These are phyloP conservation scores for Saturnispora zaruensis DNA, from an alignment of 805 yeast genomes.

Conservation along the genomic window DNA sequence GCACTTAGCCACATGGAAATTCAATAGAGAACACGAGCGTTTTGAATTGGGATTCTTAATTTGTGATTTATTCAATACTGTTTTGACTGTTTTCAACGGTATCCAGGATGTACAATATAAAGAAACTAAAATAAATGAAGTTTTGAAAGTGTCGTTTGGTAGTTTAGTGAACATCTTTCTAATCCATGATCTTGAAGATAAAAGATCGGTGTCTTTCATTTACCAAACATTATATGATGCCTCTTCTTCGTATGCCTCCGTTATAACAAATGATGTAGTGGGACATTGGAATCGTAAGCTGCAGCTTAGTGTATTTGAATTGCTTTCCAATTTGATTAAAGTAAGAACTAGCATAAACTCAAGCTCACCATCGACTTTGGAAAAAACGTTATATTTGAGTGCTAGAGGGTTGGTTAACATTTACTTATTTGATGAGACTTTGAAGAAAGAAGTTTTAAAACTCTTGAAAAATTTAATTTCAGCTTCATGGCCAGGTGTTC, in stretches of 20 bases:
- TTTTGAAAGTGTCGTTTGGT: slow-evolving; percentile 43
- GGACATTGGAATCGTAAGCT: slow-evolving; percentile 44
- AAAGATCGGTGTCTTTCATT: slow-evolving; percentile 49
- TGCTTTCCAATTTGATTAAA: slow-evolving; percentile 47
- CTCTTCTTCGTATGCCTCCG: slow-evolving; percentile 20
- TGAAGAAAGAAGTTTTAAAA: slow-evolving; percentile 45
- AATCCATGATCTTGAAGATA: slow-evolving; percentile 38
- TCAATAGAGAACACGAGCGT: slow-evolving; percentile 45
- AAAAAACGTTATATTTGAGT: slow-evolving; percentile 45
- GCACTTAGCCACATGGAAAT: slow-evolving; percentile 65
- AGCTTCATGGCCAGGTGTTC: slow-evolving; percentile 44
- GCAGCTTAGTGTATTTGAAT: slow-evolving; percentile 42
- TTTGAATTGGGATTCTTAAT: slow-evolving; percentile 51
- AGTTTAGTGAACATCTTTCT: slow-evolving; percentile 50
- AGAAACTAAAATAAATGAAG: slow-evolving; percentile 36
- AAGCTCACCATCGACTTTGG: slow-evolving; percentile 54
- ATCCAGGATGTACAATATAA: slow-evolving; percentile 34
- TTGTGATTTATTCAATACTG: slow-evolving; percentile 44
- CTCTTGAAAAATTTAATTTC: slow-evolving; percentile 50
- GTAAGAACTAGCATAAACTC: slow-evolving; percentile 42
- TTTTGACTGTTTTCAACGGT: slow-evolving; percentile 48
- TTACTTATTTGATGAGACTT: slow-evolving; percentile 40
- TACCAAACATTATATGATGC: slow-evolving; percentile 41
- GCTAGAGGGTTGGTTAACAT: slow-evolving; percentile 50
- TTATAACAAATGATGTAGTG: slow-evolving; percentile 28